Evolutionary conservation across 306 rosid species (phyloP), one percentile per base, ranked within the genome.

Genomic region (Vachellia pachyceras): DNA sequence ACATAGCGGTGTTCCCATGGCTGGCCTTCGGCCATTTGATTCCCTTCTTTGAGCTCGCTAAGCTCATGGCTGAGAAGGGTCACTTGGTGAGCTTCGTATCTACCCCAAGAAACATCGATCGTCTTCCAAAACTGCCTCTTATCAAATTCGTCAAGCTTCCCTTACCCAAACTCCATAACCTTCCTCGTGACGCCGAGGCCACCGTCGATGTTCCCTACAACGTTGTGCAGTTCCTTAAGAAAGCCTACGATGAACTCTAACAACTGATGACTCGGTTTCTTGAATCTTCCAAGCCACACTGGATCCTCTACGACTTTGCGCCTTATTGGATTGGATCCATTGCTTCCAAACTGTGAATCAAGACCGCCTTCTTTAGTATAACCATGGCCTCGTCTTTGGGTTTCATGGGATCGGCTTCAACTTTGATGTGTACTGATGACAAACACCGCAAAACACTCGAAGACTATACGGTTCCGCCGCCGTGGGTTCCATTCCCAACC

Each of bases 271-370:
- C 47, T 3, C 25, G 5, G 5, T 66, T 66, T 17, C 72, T 66
- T 8, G 42, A 66, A 66, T 66, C 84, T 22, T 78, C 83, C 18
- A 66, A 75, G 10, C 81, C 80, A 0, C 89, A 89, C 6, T 89
- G 66, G 66, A 60, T 60, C 36, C 3, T 60, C 17, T 25, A 60
- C 6, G 66, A 60, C 18, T 60, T 60, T 25, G 66, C 66, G 23
- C 65, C 65, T 20, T 58, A 58, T 23, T 58, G 65, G 65, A 23
- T 58, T 10, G 65, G 36, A 0, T 11, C 66, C 66, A 60, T 60
- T 22, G 37, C 17, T 60, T 60, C 66, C 37, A 25, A 60, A 25
- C 66, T 60, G 14, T 17, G 39, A 4, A 60, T 60, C 17, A 60
- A 23, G 66, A 60, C 15, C 25, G 37, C 66, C 17, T 60, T 60